Conservation (phyloP, 2,329 filamentous ascomycete genomes). For the Phyllosticta citriasiana region DNA sequence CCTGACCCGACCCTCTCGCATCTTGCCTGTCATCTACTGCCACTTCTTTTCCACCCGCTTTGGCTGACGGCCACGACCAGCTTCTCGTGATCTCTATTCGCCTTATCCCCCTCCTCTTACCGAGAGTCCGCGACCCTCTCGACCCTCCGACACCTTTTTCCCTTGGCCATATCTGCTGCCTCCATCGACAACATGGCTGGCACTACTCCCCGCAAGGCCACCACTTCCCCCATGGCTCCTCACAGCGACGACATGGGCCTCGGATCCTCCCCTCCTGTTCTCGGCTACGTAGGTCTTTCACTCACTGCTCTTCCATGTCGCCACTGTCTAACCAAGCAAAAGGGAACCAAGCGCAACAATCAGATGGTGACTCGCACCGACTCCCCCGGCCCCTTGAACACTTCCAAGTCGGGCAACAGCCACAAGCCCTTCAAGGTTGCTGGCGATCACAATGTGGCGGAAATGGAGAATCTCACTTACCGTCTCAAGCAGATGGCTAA, state of each 20-base stretch:
- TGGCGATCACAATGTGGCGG: constrained; percentile 22
- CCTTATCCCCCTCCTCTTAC: not conserved
- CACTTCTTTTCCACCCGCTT: constrained; percentile 1
- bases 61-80: constrained; percentile 3
- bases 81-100: constrained; percentile 11
- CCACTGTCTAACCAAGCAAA: constrained; percentile 14
- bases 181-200: constrained; percentile 28
- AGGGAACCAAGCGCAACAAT: constrained; percentile 27
- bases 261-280: constrained; percentile 25
- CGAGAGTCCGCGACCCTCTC: not conserved
- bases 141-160: constrained; percentile 12
- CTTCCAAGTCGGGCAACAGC: constrained; percentile 25
- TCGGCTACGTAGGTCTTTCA: constrained; percentile 21
- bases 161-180: constrained; percentile 22
- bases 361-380: constrained; percentile 12
- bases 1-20: not conserved
- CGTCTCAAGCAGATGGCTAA: constrained; percentile 1
- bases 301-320: constrained; percentile 13
- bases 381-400: constrained; percentile 23
- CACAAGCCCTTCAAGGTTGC: constrained; percentile 8
- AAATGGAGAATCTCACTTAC: constrained; percentile 34
- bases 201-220: constrained; percentile 30
- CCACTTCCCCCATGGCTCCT: constrained; percentile 16
- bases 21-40: constrained; percentile 8
- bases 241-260: constrained; percentile 23